Base-by-base conservation (phyloP, 2,329 filamentous ascomycete species). In the Shiraia sp. region DNA sequence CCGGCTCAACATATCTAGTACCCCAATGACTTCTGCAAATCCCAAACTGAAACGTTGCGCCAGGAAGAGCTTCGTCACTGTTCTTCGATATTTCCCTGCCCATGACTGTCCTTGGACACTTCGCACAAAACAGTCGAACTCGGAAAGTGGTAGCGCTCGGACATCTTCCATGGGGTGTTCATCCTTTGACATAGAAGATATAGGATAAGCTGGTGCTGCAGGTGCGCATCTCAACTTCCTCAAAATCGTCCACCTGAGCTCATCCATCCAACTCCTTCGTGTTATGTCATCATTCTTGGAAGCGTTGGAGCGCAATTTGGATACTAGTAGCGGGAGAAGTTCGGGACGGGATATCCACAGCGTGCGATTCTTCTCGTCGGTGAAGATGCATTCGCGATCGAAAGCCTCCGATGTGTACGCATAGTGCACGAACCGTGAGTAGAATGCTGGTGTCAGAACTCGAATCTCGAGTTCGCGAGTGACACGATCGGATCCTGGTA, bases 1-100 rank as follows among this genome's bases (percentile, higher is more conserved):
- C 75, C 81, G 36, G 84, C 93, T 52, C 76, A 85, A 32, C 81
- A 87, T 2, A 81, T 96, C 35, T 79, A 83, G 49, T 88, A 87
- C 59, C 85, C 95, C 53, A 82, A 74, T 42, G 13, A 71, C 25
- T 3, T 62, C 62, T 5, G 66, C 55, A 6, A 72, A 60, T 1
- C 72, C 72, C 5, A 71, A 54, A 3, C 61, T 57, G 16, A 69
- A 61, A 2, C 71, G 56, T 45, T 74, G 64, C 2, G 72, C 73
- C 3, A 76, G 46, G 46, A 76, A 75, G 1, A 72, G 39, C 45
- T 71, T 71, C 3, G 65, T 65, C 8, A 66, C 64, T 4, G 57
- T 61, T 26, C 67, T 59, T 24, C 71, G 55, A 45, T 76, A 77
- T 2, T 51, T 24, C 17, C 52, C 57, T 16, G 56, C 50, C 16